These are phyloP conservation scores for Lagenaria siceraria DNA, from an alignment of 306 rosid genomes.

Conservation along the genomic window DNA sequence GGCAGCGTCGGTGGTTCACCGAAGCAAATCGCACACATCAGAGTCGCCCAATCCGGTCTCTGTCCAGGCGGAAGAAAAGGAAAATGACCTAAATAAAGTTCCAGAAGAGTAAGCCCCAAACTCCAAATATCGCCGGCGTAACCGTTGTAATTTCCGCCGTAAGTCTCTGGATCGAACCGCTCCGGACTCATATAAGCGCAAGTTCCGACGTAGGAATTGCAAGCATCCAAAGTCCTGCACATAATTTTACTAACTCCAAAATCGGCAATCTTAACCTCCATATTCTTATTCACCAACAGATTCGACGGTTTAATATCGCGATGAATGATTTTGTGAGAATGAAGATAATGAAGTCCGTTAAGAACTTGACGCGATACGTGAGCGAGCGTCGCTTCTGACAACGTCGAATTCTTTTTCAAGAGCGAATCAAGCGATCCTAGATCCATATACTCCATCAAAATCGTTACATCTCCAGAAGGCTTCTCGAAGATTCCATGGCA, in stretches of 20 bases:
- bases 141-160: conserved; percentile 75
- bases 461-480: conserved; percentile 66
- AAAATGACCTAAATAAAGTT: conserved; percentile 80
- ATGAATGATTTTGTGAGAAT: conserved; percentile 64
- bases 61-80: conserved; percentile 77
- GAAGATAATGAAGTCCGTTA: conserved; percentile 57
- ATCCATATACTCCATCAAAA: conserved; percentile 76
- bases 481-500: conserved; percentile 60
- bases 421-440: conserved; percentile 45
- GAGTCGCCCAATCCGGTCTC: conserved; percentile 81
- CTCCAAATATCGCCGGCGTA: conserved; percentile 87
- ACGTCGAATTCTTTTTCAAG: conserved; percentile 32
- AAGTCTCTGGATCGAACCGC: conserved; percentile 70
- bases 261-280: conserved; percentile 71
- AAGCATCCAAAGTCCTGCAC: conserved; percentile 62
- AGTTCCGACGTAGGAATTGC: conserved; percentile 84
- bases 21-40: conserved; percentile 85
- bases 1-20: conserved; percentile 69
- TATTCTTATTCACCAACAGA: conserved; percentile 34
- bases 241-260: conserved; percentile 79
- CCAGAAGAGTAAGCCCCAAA: conserved; percentile 68
- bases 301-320: conserved; percentile 84
- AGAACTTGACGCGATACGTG: conserved; percentile 58
- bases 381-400: conserved; percentile 37
- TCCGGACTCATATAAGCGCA: conserved; percentile 99